These are phyloP conservation scores for Castanospermum australe DNA, from an alignment of 306 rosid genomes.

Conservation along the genomic window DNA sequence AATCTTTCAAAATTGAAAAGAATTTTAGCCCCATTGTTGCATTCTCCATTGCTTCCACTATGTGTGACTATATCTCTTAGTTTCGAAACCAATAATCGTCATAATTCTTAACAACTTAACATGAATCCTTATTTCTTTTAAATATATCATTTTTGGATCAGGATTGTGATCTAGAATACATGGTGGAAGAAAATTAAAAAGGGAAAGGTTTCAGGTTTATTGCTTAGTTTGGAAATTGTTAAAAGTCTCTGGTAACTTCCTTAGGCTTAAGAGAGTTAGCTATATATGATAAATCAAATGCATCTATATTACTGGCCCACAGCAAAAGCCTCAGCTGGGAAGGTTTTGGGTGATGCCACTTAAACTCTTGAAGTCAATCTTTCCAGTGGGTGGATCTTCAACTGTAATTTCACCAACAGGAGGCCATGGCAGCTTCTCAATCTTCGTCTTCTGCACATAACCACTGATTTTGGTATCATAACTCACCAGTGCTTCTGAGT, in stretches of 20 bases:
- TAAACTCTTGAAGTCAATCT: constrained; percentile 64
- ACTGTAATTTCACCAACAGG: constrained; percentile 52
- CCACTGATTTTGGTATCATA: constrained; percentile 46
- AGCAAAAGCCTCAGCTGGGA: constrained; percentile 61
- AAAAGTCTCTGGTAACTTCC: background rate
- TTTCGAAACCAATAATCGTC: background rate
- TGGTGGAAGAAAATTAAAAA: background rate
- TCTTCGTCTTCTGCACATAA: constrained; percentile 36
- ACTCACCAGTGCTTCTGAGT: constrained; percentile 53
- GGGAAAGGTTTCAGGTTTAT: background rate
- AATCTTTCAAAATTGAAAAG: too few relatives aligned
- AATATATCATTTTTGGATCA: background rate
- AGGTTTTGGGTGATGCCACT: constrained; percentile 62
- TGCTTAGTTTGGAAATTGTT: background rate
- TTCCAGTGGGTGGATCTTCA: constrained; percentile 42
- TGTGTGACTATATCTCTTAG: background rate
- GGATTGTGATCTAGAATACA: background rate
- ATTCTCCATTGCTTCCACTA: too few relatives aligned
- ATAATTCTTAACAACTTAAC: background rate
- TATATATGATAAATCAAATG: background rate
- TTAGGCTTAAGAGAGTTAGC: background rate
- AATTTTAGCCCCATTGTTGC: too few relatives aligned
- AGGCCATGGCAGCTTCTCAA: constrained; percentile 67
- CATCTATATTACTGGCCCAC: constrained; percentile 45
- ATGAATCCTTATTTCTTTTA: background rate